Percentiles rank a stretch among this genome's conserved stretches.
phyloP scores from a whole-genome alignment of 2,329 filamentous ascomycete genomes.

The Penicillium sp. region DNA sequence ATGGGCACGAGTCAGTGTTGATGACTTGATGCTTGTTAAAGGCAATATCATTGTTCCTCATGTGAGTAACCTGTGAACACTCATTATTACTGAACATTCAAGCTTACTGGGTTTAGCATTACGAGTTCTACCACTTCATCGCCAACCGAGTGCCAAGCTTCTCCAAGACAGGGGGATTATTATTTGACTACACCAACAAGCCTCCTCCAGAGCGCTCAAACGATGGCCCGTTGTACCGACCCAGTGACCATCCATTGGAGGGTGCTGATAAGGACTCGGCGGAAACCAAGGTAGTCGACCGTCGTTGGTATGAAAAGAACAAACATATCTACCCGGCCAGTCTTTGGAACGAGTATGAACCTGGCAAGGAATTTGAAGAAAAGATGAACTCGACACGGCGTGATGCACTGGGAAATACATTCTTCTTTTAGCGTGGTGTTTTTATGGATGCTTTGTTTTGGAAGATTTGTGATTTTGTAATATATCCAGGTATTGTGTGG shows the following conservation, averaged over 20 bases:
- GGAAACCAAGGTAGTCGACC: conserved; percentile 90
- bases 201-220: conserved; percentile 30
- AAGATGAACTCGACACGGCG: conserved; percentile 71
- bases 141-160: conserved; percentile 70
- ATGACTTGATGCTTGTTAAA: conserved; percentile 90
- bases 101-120: conserved; percentile 64
- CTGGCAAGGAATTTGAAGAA: conserved; percentile 71
- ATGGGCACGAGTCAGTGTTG: conserved; percentile 92
- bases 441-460: not conserved
- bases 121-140: conserved; percentile 96
- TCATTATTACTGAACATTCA: conserved; percentile 3
- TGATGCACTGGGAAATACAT: conserved; percentile 86
- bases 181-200: conserved; percentile 73
- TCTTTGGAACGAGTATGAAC: conserved; percentile 92
- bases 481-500: conserved; percentile 15
- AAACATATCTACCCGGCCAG: conserved; percentile 98
- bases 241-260: conserved; percentile 63
- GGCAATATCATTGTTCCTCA: conserved; percentile 92
- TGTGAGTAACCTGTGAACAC: conserved; percentile 57
- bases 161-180: conserved; percentile 67
- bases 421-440: conserved; percentile 65
- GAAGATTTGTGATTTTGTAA: not conserved
- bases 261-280: conserved; percentile 75
- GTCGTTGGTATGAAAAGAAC: conserved; percentile 94
- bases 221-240: conserved; percentile 46